A percentile compares a stretch with the other conserved stretches of the same genome.
These are phyloP conservation scores for Globisporangium cederbergense DNA, from an alignment of 352 stramenopile species.

Conservation along the genomic window DNA sequence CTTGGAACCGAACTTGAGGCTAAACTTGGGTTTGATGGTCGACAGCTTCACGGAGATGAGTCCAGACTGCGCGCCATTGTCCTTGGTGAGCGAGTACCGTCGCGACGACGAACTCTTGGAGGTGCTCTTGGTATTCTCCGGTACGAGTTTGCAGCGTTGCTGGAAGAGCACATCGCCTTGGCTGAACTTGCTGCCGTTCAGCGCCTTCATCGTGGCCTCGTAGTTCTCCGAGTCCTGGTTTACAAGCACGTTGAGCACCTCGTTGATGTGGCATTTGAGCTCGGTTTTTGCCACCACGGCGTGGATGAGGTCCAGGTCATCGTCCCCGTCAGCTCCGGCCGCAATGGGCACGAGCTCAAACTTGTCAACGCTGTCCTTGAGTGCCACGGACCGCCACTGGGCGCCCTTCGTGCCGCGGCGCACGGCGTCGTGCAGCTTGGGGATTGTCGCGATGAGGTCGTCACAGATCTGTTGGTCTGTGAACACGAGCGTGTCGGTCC, in stretches of 20 bases:
- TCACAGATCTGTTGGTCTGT: slow-evolving; percentile 52
- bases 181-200: slow-evolving; percentile 50
- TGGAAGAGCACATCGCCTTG: slow-evolving; percentile 45
- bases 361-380: slow-evolving; percentile 35
- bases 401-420: slow-evolving; percentile 27
- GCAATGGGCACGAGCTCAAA: slow-evolving; percentile 39
- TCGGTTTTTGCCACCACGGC: slow-evolving; percentile 44
- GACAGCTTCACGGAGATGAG: slow-evolving; percentile 35
- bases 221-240: slow-evolving; percentile 39
- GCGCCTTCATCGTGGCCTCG: slow-evolving; percentile 40
- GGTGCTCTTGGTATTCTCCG: slow-evolving; percentile 1
- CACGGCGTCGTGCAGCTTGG: slow-evolving; percentile 46
- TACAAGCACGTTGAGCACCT: slow-evolving; percentile 53
- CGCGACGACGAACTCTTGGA: background rate
- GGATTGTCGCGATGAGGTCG: slow-evolving; percentile 53
- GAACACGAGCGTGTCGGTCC: slow-evolving; percentile 33
- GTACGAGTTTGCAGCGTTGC: slow-evolving; percentile 29
- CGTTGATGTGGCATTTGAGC: slow-evolving; percentile 57
- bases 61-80: slow-evolving; percentile 17
- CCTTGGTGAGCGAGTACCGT: slow-evolving; percentile 1
- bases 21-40: slow-evolving; percentile 30
- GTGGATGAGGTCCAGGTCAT: slow-evolving; percentile 43
- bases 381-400: slow-evolving; percentile 26
- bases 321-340: slow-evolving; percentile 25
- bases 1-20: slow-evolving; percentile 25